Evolutionary conservation across 2,329 filamentous ascomycete species (phyloP).

Genomic region (Sarocladium kiliense): DNA sequence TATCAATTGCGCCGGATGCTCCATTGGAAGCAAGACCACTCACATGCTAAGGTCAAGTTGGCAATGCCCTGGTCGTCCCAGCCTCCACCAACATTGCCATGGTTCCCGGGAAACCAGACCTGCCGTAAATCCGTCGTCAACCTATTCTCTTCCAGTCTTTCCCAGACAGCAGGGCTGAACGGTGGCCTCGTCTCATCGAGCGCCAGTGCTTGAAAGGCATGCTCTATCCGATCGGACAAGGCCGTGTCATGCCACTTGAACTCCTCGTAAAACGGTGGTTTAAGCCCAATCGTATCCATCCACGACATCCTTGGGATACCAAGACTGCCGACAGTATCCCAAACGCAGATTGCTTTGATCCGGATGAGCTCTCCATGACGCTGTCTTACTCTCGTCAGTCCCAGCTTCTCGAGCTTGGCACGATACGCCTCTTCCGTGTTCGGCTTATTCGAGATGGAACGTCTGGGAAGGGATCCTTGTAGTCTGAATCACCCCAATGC

Average conservation of each 20-base stretch:
- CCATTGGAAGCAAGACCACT: slow-evolving; percentile 13
- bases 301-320: slow-evolving; percentile 40
- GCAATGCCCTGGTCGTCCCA: slow-evolving; percentile 46
- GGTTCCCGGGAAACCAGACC: slow-evolving; percentile 51
- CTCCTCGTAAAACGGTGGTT: slow-evolving; percentile 29
- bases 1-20: not conserved
- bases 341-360: slow-evolving; percentile 40
- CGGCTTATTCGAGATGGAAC: slow-evolving; percentile 45
- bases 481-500: slow-evolving; percentile 41
- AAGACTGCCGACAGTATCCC: slow-evolving; percentile 38
- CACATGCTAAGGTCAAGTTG: slow-evolving; percentile 33
- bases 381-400: slow-evolving; percentile 38
- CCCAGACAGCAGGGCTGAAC: slow-evolving; percentile 53
- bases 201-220: slow-evolving; percentile 55
- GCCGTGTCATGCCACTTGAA: slow-evolving; percentile 50
- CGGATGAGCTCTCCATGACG: slow-evolving; percentile 37
- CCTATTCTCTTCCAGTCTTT: slow-evolving; percentile 32
- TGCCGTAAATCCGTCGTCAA: slow-evolving; percentile 39
- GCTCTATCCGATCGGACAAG: slow-evolving; percentile 46
- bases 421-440: slow-evolving; percentile 41
- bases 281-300: slow-evolving; percentile 41
- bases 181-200: slow-evolving; percentile 51
- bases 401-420: slow-evolving; percentile 36
- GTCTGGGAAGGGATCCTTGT: slow-evolving; percentile 41
- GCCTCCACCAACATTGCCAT: slow-evolving; percentile 49